Evolutionary conservation across 208 protist genomes (phyloP).

Genomic region (Acanthamoeba triangularis): DNA sequence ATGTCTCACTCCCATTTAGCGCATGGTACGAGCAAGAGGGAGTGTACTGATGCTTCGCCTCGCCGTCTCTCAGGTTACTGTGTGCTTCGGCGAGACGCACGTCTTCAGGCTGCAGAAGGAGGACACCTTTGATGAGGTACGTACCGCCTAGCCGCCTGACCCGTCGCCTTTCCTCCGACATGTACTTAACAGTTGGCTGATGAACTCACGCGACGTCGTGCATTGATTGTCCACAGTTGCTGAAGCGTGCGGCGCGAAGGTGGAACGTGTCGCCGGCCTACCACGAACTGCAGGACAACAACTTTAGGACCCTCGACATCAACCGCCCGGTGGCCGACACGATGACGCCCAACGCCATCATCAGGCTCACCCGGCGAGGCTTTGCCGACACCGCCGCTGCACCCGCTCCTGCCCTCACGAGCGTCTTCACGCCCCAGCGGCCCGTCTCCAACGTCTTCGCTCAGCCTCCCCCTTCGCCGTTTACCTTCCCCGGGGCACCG

Average conservation of each 20-base stretch:
- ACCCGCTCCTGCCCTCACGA: too few relatives aligned
- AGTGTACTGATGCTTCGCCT: not conserved
- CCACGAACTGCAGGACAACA: slow-evolving; percentile 49
- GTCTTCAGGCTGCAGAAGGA: not conserved
- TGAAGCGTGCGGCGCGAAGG: slow-evolving; percentile 9
- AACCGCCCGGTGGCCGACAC: not conserved
- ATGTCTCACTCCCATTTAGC: not conserved
- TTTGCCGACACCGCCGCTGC: not conserved
- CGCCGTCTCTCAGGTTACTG: not conserved
- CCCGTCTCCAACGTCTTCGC: slow-evolving; percentile 4
- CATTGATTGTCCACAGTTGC: not conserved
- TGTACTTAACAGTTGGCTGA: not conserved
- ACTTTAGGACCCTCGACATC: slow-evolving; percentile 37
- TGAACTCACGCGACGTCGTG: not conserved
- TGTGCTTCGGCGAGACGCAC: slow-evolving; percentile 46
- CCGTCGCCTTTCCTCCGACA: not conserved
- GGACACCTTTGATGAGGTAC: slow-evolving; percentile 36
- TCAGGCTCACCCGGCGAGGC: not conserved
- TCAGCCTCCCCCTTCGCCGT: not conserved
- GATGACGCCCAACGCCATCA: not conserved
- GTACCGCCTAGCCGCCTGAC: too few relatives aligned
- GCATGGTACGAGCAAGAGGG: too few relatives aligned
- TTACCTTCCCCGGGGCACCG: not conserved
- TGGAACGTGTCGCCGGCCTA: slow-evolving; percentile 29
- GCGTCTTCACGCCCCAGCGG: not conserved